These are phyloP conservation scores for Epipyxis sp. DNA, from an alignment of 108 stramenopile genomes.

Conservation along the genomic window DNA sequence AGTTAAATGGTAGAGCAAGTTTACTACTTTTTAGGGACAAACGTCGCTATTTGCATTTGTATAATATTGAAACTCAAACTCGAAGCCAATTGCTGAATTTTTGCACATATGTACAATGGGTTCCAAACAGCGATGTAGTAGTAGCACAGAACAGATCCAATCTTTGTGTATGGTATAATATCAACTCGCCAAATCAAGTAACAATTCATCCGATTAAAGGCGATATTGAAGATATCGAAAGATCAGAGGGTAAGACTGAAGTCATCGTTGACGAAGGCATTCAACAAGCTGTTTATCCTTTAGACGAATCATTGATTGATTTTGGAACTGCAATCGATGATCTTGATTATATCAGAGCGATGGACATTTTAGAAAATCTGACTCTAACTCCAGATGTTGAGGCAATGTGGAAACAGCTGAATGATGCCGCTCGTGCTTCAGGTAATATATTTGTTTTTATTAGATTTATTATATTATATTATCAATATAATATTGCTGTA, in stretches of 20 bases:
- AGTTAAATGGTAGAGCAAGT: conserved; percentile 56
- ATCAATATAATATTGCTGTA: too few species aligned
- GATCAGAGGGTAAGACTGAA: conserved; percentile 58
- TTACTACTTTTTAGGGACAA: conserved; percentile 61
- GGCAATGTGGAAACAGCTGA: conserved; percentile 64
- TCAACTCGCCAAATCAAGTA: conserved; percentile 60
- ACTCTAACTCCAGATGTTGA: conserved; percentile 59
- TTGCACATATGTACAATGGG: conserved; percentile 69
- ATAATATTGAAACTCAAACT: conserved; percentile 46
- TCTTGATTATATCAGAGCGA: conserved; percentile 47
- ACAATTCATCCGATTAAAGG: conserved; percentile 60
- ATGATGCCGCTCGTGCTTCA: conserved; percentile 42
- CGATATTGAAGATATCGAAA: conserved; percentile 63
- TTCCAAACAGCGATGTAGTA: conserved; percentile 62
- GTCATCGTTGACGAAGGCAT: conserved; percentile 64
- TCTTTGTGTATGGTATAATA: conserved; percentile 68
- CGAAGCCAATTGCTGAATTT: conserved; percentile 54
- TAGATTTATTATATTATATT: too few species aligned
- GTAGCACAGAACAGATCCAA: conserved; percentile 57
- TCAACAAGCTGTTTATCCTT: conserved; percentile 53
- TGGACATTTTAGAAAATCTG: conserved; percentile 56
- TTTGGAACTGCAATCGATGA: conserved; percentile 65
- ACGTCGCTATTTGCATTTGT: conserved; percentile 52
- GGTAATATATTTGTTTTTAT: too few species aligned
- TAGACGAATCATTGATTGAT: conserved; percentile 61